Evolutionary conservation across 2,329 filamentous ascomycete genomes (phyloP).

Genomic region (Thelonectria olida): DNA sequence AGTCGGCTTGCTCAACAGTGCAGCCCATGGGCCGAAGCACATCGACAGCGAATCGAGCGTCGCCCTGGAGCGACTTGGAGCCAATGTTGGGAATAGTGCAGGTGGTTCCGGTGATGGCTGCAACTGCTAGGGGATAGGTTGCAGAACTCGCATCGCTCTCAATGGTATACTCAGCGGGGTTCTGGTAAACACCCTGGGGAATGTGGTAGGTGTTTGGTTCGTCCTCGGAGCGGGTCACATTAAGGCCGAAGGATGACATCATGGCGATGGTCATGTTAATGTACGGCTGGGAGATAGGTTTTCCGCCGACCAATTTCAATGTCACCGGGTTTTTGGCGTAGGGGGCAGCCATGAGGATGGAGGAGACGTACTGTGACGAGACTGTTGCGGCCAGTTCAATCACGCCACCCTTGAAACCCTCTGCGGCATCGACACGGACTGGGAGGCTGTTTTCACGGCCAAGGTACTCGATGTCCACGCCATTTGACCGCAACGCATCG

Average conservation of each 20-base stretch:
- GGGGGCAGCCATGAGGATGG: constrained; percentile 93
- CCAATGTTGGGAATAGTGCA: constrained; percentile 98
- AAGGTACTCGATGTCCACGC: constrained; percentile 86
- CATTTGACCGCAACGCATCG: constrained; percentile 87
- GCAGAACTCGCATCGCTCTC: constrained; percentile 98
- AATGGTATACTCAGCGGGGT: constrained; percentile 86
- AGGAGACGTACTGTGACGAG: constrained; percentile 99
- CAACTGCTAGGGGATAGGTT: constrained; percentile 93
- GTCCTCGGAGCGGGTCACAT: constrained; percentile 77
- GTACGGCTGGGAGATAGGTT: constrained; percentile 95
- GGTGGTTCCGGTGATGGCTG: constrained; percentile 93
- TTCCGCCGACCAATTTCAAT: constrained; percentile 89
- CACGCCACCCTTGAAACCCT: constrained; percentile 83
- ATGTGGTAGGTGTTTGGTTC: constrained; percentile 95
- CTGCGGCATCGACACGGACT: constrained; percentile 81
- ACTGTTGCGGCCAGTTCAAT: constrained; percentile 95
- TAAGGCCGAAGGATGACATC: constrained; percentile 92
- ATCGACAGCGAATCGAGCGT: constrained; percentile 92
- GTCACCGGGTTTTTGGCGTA: constrained; percentile 96
- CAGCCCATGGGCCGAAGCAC: constrained; percentile 95
- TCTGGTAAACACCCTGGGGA: constrained; percentile 83
- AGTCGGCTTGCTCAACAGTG: constrained; percentile 82
- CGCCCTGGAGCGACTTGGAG: constrained; percentile 89
- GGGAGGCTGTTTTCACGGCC: constrained; percentile 87
- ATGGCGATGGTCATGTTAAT: constrained; percentile 99